Percentiles rank a stretch among this genome's conserved stretches.
Evolutionary conservation across 257 asterid species (phyloP).

Genomic region (Primulina huaijiensis): DNA sequence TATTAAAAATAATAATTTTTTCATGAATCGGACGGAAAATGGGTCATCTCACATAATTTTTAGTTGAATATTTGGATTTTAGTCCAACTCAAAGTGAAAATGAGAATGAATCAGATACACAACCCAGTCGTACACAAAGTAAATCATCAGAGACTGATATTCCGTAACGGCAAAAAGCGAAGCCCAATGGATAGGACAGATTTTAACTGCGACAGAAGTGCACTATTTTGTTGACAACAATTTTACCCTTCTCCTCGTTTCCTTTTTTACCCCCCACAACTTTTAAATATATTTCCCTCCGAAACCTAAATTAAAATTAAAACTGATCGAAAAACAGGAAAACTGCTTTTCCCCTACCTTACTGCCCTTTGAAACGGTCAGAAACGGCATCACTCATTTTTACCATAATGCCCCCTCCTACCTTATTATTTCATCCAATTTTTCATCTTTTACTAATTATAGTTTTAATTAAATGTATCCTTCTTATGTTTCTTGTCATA

Average conservation of each 20-base stretch:
- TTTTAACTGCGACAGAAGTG: neutral
- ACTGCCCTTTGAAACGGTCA: constrained; percentile 30
- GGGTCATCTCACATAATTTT: no score
- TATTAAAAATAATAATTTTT: no score
- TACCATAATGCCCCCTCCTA: constrained; percentile 22
- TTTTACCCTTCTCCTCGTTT: neutral
- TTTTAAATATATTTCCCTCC: neutral
- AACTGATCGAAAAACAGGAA: neutral
- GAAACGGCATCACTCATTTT: neutral
- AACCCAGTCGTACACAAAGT: neutral
- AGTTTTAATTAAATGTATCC: neutral
- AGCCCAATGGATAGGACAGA: neutral
- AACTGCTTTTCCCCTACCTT: constrained; percentile 31
- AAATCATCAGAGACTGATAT: neutral
- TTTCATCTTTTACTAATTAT: no score
- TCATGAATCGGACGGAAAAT: no score
- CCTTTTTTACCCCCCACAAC: neutral
- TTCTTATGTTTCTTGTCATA: constrained; percentile 11
- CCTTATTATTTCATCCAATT: no score
- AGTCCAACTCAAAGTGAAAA: no score
- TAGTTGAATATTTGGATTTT: no score
- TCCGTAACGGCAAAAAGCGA: neutral
- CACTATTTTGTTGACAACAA: neutral
- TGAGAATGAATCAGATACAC: neutral
- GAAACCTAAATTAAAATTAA: neutral